Conservation (phyloP, 2,329 filamentous ascomycete genomes). For the Trematosphaeria pertusa region DNA sequence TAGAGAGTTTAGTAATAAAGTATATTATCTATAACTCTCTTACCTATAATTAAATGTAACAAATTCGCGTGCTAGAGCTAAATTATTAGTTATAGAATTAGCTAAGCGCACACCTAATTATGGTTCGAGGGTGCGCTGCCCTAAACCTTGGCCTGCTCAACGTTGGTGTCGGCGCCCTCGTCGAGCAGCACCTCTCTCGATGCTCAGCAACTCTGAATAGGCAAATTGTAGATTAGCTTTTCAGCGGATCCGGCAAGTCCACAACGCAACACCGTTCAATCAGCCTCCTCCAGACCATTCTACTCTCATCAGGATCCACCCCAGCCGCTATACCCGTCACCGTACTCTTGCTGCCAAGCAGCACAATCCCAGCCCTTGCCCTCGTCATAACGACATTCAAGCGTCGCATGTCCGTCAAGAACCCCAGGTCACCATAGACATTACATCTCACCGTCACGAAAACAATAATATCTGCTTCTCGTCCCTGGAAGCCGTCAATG, state of each 20-base stretch:
- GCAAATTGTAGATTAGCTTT: too few relatives aligned
- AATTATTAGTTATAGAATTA: too few relatives aligned
- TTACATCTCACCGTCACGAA: slow-evolving; percentile 55
- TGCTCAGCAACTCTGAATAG: too few relatives aligned
- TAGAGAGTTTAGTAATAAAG: too few relatives aligned
- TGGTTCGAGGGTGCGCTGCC: too few relatives aligned
- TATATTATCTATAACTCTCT: too few relatives aligned
- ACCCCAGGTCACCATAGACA: slow-evolving; percentile 47
- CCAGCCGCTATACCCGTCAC: slow-evolving; percentile 38
- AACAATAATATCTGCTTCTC: slow-evolving; percentile 53
- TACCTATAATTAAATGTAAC: too few relatives aligned
- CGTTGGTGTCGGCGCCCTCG: too few relatives aligned
- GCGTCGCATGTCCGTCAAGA: slow-evolving; percentile 50
- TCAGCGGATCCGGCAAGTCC: slow-evolving; percentile 1
- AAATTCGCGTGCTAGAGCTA: too few relatives aligned
- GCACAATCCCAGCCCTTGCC: slow-evolving; percentile 45
- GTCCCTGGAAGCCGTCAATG: slow-evolving; percentile 55
- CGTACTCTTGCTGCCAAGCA: slow-evolving; percentile 27
- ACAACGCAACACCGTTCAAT: slow-evolving; percentile 16
- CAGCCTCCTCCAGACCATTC: slow-evolving; percentile 24
- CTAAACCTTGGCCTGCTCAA: too few relatives aligned
- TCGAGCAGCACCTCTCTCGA: too few relatives aligned
- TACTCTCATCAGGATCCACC: slow-evolving; percentile 19
- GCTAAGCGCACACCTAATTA: too few relatives aligned
- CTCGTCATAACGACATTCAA: slow-evolving; percentile 53